Conservation (phyloP, 345 rosid species). For the Clarkia xantiana region DNA sequence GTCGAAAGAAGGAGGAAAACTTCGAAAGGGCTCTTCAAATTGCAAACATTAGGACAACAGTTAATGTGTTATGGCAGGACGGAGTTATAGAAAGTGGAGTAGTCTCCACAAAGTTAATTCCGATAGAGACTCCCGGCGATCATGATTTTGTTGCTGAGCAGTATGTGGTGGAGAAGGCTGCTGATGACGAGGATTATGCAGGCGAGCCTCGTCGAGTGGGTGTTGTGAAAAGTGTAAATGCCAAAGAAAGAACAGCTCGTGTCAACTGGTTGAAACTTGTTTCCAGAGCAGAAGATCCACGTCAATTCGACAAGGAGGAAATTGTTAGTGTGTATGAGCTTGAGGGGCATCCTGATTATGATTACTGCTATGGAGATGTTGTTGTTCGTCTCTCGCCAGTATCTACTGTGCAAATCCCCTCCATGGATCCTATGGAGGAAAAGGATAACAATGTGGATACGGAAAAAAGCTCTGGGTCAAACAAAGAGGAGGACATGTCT, state of each 20-base stretch:
- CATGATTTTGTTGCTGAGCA: slow-evolving; percentile 91
- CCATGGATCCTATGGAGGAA: slow-evolving; percentile 22
- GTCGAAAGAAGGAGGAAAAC: slow-evolving; percentile 68
- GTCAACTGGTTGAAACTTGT: slow-evolving; percentile 83
- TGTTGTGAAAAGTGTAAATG: slow-evolving; percentile 74
- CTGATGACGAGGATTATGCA: slow-evolving; percentile 52
- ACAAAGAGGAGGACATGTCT: slow-evolving; percentile 20
- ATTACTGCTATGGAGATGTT: slow-evolving; percentile 87
- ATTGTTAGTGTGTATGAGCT: slow-evolving; percentile 86
- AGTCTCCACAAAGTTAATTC: slow-evolving; percentile 50
- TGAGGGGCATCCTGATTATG: slow-evolving; percentile 94
- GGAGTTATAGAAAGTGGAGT: slow-evolving; percentile 44
- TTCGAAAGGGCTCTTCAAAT: slow-evolving; percentile 75
- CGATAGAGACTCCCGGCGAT: slow-evolving; percentile 95
- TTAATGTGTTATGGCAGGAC: slow-evolving; percentile 92
- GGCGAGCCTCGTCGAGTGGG: slow-evolving; percentile 69
- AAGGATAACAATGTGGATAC: slow-evolving; percentile 15
- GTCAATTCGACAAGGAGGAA: slow-evolving; percentile 82
- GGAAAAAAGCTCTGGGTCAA: slow-evolving; percentile 21
- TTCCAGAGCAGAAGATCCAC: slow-evolving; percentile 59
- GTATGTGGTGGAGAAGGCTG: slow-evolving; percentile 81
- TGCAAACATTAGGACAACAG: slow-evolving; percentile 48
- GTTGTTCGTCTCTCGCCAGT: slow-evolving; percentile 69
- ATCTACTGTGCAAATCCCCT: slow-evolving; percentile 26
- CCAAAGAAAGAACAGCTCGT: slow-evolving; percentile 81